These are phyloP conservation scores for Agarophyton chilense DNA, from an alignment of 23 red algal species.

Conservation along the genomic window DNA sequence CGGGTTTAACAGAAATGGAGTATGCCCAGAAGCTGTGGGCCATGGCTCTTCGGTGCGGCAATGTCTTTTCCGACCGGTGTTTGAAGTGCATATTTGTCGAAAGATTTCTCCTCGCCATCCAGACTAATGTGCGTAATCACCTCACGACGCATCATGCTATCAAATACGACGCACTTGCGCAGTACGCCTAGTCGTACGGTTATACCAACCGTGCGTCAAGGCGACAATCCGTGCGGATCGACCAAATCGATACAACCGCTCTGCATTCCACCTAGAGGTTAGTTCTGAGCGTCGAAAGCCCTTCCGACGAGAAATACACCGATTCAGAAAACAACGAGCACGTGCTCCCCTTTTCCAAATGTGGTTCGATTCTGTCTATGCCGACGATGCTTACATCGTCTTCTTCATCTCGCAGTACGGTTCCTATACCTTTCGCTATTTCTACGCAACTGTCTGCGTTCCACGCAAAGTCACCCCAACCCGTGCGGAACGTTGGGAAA, in stretches of 20 bases:
- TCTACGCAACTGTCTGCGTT: neutral
- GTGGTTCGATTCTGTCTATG: too few species aligned
- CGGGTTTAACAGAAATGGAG: neutral
- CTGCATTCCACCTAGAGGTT: too few species aligned
- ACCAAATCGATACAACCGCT: too few species aligned
- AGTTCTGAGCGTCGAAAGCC: too few species aligned
- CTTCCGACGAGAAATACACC: too few species aligned
- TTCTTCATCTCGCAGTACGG: too few species aligned
- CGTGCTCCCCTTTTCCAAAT: too few species aligned
- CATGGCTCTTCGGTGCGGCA: neutral
- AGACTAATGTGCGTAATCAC: neutral
- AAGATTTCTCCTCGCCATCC: neutral
- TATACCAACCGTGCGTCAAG: neutral
- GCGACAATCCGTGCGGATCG: neutral
- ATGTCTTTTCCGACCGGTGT: neutral
- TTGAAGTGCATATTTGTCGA: neutral
- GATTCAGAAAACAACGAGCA: too few species aligned
- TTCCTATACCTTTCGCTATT: neutral
- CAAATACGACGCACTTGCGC: neutral
- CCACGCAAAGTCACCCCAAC: neutral
- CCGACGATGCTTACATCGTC: too few species aligned
- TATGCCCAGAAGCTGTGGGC: neutral
- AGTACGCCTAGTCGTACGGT: neutral
- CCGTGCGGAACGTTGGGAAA: too few species aligned
- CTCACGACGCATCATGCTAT: neutral